Conservation (phyloP, 805 yeast species). For the Candida saitoana region DNA sequence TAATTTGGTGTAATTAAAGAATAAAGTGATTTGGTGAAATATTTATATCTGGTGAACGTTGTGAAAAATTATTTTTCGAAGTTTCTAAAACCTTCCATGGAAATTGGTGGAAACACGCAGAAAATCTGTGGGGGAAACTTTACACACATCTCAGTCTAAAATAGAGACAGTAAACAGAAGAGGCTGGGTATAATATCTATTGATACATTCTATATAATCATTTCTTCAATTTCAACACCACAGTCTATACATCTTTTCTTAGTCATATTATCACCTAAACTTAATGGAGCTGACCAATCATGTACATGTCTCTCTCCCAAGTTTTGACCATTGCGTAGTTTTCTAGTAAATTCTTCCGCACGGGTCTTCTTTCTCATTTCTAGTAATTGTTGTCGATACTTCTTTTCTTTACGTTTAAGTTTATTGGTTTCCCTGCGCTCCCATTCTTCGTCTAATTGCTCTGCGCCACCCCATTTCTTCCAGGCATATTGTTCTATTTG, state of each 20-base stretch:
- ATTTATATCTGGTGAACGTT: constrained; percentile 2
- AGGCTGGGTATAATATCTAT: no score
- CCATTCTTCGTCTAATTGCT: constrained; percentile 90
- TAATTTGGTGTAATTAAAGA: background rate
- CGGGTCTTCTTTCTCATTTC: constrained; percentile 91
- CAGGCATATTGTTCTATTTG: constrained; percentile 93
- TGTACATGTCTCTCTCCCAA: constrained; percentile 66
- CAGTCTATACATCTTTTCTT: constrained; percentile 70
- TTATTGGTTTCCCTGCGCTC: constrained; percentile 72
- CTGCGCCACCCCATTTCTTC: constrained; percentile 92
- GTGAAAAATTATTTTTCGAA: constrained; percentile 1
- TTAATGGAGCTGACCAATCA: constrained; percentile 61
- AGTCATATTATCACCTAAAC: constrained; percentile 34
- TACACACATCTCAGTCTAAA: no score
- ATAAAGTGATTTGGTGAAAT: background rate
- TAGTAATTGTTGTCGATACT: constrained; percentile 68
- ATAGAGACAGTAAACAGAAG: no score
- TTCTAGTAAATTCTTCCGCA: constrained; percentile 83
- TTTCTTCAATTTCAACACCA: constrained; percentile 80
- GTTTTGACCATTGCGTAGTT: constrained; percentile 52
- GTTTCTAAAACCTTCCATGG: constrained; percentile 6
- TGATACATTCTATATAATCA: constrained; percentile 43
- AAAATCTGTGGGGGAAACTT: no score
- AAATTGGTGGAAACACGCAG: background rate
- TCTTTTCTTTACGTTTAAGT: constrained; percentile 68